Evolutionary conservation across 148 eudicot species (phyloP).

Genomic region (Amaranthus palmeri): DNA sequence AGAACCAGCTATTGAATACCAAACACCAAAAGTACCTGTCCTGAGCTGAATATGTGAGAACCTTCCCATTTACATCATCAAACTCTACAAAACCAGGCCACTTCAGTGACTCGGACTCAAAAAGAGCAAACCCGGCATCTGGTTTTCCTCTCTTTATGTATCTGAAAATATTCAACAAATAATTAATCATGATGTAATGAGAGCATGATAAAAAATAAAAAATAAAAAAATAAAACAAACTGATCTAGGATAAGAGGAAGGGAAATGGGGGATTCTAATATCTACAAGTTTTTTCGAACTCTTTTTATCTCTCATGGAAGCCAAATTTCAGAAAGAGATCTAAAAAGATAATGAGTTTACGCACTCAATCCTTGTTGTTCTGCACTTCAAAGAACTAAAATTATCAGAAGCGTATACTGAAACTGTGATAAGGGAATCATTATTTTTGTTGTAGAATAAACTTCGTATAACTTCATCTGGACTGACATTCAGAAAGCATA

Average conservation of each 20-base stretch:
- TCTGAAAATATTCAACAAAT: constrained; percentile 31
- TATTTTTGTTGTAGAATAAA: constrained; percentile 95
- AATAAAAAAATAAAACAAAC: too few species aligned
- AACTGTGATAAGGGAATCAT: constrained; percentile 93
- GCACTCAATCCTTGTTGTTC: constrained; percentile 93
- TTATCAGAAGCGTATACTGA: constrained; percentile 95
- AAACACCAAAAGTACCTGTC: constrained; percentile 47
- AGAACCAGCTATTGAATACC: background rate
- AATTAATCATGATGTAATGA: too few species aligned
- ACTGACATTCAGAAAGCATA: constrained; percentile 86
- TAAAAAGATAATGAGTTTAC: constrained; percentile 16
- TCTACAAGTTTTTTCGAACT: too few species aligned
- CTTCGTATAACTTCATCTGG: constrained; percentile 93
- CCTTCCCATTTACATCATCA: constrained; percentile 95
- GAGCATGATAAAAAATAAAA: too few species aligned
- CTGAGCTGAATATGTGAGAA: constrained; percentile 82
- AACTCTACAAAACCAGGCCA: constrained; percentile 99
- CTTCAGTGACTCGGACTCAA: constrained; percentile 92
- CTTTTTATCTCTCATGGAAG: background rate
- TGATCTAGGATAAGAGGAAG: too few species aligned
- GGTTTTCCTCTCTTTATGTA: constrained; percentile 91
- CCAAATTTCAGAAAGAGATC: background rate
- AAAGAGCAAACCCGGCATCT: constrained; percentile 92
- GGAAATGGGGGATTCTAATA: too few species aligned
- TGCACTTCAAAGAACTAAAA: constrained; percentile 93